These are phyloP conservation scores for Mytilinidion resinicola DNA, from an alignment of 495 filamentous ascomycete species.

Conservation along the genomic window DNA sequence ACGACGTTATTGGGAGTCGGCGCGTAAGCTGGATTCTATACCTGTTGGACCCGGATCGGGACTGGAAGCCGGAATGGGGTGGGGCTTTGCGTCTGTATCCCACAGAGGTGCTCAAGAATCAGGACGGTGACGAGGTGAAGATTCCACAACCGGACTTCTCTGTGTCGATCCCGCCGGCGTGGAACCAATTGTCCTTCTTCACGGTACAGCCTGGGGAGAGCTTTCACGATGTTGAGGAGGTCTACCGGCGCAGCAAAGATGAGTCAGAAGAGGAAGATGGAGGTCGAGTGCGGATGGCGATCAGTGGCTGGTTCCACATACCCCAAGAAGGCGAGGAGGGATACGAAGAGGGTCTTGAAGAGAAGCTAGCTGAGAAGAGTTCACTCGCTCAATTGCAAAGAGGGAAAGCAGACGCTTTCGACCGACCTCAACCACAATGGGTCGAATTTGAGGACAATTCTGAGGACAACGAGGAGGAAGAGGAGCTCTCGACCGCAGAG, in stretches of 20 bases:
- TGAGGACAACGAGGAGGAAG: slow-evolving; percentile 38
- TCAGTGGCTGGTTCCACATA: slow-evolving; percentile 99
- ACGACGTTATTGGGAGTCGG: slow-evolving; percentile 94
- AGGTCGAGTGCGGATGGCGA: slow-evolving; percentile 85
- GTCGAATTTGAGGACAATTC: slow-evolving; percentile 41
- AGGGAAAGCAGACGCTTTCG: slow-evolving; percentile 75
- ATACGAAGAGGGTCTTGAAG: slow-evolving; percentile 80
- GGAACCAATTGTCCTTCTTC: slow-evolving; percentile 97
- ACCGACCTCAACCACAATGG: slow-evolving; percentile 64
- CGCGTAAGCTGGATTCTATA: slow-evolving; percentile 96
- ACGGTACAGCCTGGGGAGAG: slow-evolving; percentile 94
- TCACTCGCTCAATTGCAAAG: slow-evolving; percentile 86
- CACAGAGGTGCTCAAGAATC: slow-evolving; percentile 55
- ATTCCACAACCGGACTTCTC: slow-evolving; percentile 68
- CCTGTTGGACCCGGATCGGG: slow-evolving; percentile 82
- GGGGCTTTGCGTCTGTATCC: slow-evolving; percentile 88
- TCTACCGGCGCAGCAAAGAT: slow-evolving; percentile 63
- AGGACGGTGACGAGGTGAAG: slow-evolving; percentile 60
- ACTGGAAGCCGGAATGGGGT: slow-evolving; percentile 92
- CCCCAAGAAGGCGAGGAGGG: slow-evolving; percentile 95
- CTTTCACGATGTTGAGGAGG: slow-evolving; percentile 98
- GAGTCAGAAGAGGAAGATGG: slow-evolving; percentile 56
- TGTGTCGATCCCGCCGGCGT: slow-evolving; percentile 82
- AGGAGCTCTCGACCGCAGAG: slow-evolving; percentile 64
- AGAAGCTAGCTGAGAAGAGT: slow-evolving; percentile 78